Evolutionary conservation across 2,329 filamentous ascomycete genomes (phyloP), one percentile per base, ranked within the genome.

Genomic region (Chrysoporthe puriensis): DNA sequence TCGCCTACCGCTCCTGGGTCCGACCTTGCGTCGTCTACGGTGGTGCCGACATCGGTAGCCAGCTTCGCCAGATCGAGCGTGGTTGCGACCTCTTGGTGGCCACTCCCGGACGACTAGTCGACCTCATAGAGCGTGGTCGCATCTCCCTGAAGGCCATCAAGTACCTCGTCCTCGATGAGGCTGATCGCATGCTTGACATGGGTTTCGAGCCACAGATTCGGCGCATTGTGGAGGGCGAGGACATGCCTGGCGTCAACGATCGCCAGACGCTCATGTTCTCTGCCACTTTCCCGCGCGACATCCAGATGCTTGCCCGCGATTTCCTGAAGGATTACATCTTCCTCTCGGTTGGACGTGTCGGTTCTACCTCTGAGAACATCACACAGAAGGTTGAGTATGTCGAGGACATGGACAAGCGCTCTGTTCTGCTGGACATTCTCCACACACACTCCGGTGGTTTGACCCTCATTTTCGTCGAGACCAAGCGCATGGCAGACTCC

Each of bases 201-300:
- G 96, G 96, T 96, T 99, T 99, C 87, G 96, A 99, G 86, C 96
- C 96, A 76, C 96, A 99, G 84, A 99, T 99, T 78, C 94, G 96
- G 77, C 92, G 95, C 76, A 98, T 99, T 76, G 96, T 99, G 58
- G 95, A 98, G 83, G 94, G 94, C 70, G 96, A 98, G 83, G 96
- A 99, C 76, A 99, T 99, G 96, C 96, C 96, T 67, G 81, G 82
- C 64, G 92, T 95, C 70, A 84, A 89, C 73, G 84, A 87, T 75
- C 94, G 96, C 77, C 96, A 99, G 83, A 99, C 96, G 66, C 95
- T 99, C 85, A 99, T 99, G 96, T 99, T 99, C 81, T 99, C 96
- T 52, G 96, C 96, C 80, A 99, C 96, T 70, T 99, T 99, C 88
- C 96, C 96, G 70, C 93, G 95, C 75, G 96, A 99, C 80, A 99